These are phyloP conservation scores for Sporisorium scitamineum DNA, from an alignment of 1,284 basidiomycete species.

Conservation along the genomic window DNA sequence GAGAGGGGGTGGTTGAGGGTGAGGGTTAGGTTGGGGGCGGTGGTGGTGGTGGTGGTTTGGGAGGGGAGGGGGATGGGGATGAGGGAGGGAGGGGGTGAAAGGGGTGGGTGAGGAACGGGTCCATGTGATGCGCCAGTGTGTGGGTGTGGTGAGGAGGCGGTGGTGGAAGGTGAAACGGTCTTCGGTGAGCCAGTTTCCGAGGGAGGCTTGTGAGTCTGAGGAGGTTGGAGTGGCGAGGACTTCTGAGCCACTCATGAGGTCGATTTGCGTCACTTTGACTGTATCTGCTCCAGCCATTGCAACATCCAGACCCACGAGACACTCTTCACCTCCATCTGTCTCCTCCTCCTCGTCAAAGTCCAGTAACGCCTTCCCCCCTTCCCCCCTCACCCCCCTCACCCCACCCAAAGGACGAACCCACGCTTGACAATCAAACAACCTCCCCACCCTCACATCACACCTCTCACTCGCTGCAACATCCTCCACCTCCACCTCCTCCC, in stretches of 20 bases:
- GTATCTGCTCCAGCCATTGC: constrained; percentile 7
- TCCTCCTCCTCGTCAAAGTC: constrained; percentile 14
- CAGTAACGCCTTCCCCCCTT: constrained; percentile 11
- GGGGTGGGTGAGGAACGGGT: background rate
- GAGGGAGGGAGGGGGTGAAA: background rate
- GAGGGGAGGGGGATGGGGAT: constrained; percentile 4
- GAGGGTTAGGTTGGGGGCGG: constrained; percentile 1
- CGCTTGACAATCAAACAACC: constrained; percentile 10
- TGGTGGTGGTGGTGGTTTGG: background rate
- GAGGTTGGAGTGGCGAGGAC: background rate
- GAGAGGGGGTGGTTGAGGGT: constrained; percentile 5
- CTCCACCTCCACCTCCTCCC: constrained; percentile 2
- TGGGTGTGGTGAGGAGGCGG: background rate
- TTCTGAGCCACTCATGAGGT: background rate
- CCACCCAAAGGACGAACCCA: background rate
- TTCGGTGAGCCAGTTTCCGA: constrained; percentile 4
- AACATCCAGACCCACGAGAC: constrained; percentile 25
- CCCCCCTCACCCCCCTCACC: background rate
- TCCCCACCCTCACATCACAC: background rate
- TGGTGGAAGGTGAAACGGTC: constrained; percentile 26
- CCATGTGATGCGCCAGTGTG: constrained; percentile 15
- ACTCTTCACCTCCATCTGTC: background rate
- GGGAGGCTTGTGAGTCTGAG: background rate
- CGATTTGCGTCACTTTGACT: constrained; percentile 4
- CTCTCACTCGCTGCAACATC: constrained; percentile 11